phyloP scores from a whole-genome alignment of 768 basidiomycete genomes.

The Tubosaeta brunneosetosa region DNA sequence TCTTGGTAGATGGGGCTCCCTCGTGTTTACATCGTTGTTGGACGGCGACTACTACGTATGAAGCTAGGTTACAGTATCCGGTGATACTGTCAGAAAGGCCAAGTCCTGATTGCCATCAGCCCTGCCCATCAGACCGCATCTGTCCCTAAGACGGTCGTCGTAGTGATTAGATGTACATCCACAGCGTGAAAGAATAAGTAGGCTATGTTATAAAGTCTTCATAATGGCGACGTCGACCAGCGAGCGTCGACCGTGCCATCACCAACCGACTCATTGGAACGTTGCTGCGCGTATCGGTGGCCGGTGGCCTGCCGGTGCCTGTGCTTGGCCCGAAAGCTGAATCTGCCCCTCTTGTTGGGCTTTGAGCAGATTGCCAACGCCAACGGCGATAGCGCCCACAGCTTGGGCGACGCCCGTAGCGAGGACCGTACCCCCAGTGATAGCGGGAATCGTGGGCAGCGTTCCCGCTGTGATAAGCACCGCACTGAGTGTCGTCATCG shows the following conservation, averaged over 20 bases:
- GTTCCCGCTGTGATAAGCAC: slow-evolving; percentile 77
- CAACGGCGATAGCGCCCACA: slow-evolving; percentile 73
- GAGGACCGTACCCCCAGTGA: slow-evolving; percentile 66
- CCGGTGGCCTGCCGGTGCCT: slow-evolving; percentile 19
- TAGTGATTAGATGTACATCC: slow-evolving; percentile 9
- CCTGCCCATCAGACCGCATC: slow-evolving; percentile 1
- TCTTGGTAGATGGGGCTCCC: slow-evolving; percentile 18
- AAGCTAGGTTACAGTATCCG: slow-evolving; percentile 15
- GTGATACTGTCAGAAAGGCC: slow-evolving; percentile 6
- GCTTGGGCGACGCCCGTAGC: slow-evolving; percentile 74
- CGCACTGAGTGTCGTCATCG: slow-evolving; percentile 68
- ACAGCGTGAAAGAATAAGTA: slow-evolving; percentile 18
- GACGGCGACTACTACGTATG: slow-evolving; percentile 18
- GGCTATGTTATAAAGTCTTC: slow-evolving; percentile 9
- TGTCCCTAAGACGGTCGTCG: slow-evolving; percentile 6
- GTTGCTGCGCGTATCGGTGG: slow-evolving; percentile 29
- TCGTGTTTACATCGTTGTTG: slow-evolving; percentile 27
- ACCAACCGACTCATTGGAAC: slow-evolving; percentile 19
- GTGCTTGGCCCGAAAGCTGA: slow-evolving; percentile 20
- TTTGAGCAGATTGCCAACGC: slow-evolving; percentile 57
- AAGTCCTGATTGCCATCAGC: slow-evolving; percentile 13
- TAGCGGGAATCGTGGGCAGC: slow-evolving; percentile 65
- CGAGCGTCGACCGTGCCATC: slow-evolving; percentile 12
- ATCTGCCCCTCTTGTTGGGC: slow-evolving; percentile 41
- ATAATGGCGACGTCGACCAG: slow-evolving; percentile 20